A percentile compares a stretch with the other conserved stretches of the same genome.
These are phyloP conservation scores for Phlyctochytrium bullatum DNA, from an alignment of 192 early-diverging fungal species.

Conservation along the genomic window DNA sequence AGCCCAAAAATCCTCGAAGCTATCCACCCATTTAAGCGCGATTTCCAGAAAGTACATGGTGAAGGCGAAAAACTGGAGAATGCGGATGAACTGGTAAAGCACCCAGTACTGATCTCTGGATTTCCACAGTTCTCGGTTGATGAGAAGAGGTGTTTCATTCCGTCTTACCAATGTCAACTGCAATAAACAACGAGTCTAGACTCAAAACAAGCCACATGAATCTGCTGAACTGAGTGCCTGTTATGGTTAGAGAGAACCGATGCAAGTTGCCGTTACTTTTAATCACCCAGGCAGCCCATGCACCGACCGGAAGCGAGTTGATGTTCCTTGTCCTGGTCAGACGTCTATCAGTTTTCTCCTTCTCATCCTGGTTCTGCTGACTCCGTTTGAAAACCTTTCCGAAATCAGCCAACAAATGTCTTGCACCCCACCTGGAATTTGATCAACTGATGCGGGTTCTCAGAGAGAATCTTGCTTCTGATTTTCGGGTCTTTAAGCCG, in stretches of 20 bases:
- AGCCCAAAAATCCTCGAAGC: constrained; percentile 23
- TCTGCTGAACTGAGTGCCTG: neutral
- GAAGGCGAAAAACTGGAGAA: constrained; percentile 20
- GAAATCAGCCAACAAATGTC: neutral
- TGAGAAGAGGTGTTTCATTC: neutral
- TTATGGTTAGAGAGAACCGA: neutral
- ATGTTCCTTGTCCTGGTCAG: constrained; percentile 39
- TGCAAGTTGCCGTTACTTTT: constrained; percentile 1
- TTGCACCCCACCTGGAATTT: constrained; percentile 34
- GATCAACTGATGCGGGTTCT: constrained; percentile 43
- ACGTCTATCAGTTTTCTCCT: constrained; percentile 36
- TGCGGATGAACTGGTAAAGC: constrained; percentile 28
- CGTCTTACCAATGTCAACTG: constrained; percentile 17
- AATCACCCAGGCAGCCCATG: constrained; percentile 42
- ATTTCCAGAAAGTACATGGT: constrained; percentile 22
- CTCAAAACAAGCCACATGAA: constrained; percentile 11
- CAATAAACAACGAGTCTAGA: constrained; percentile 18
- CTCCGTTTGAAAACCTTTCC: constrained; percentile 35
- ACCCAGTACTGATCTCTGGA: constrained; percentile 19
- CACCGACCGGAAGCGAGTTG: constrained; percentile 35
- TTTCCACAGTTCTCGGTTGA: constrained; percentile 13
- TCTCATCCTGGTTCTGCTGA: constrained; percentile 26
- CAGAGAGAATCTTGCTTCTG: constrained; percentile 25
- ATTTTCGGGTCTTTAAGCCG: constrained; percentile 19
- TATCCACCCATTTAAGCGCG: constrained; percentile 17